A percentile compares a stretch with the other conserved stretches of the same genome.
phyloP scores from a whole-genome alignment of 495 filamentous ascomycete species.

The Lophiostoma macrostomum region DNA sequence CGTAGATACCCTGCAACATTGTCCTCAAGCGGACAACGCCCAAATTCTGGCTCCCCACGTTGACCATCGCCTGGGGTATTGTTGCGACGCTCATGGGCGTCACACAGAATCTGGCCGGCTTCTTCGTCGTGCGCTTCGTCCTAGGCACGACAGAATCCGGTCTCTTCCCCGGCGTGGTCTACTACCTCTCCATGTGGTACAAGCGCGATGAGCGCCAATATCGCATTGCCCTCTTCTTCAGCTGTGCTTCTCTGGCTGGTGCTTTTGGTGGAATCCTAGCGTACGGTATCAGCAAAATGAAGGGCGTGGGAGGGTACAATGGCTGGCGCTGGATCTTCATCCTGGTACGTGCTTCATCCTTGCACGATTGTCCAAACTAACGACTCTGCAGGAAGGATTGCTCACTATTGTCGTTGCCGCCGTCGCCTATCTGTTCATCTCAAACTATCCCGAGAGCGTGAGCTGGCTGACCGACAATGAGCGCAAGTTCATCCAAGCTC shows the following conservation, averaged over 20 bases:
- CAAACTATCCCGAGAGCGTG: slow-evolving; percentile 69
- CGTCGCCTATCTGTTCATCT: slow-evolving; percentile 64
- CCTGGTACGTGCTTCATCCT: slow-evolving; percentile 57
- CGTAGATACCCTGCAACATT: slow-evolving; percentile 38
- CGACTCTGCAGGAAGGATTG: slow-evolving; percentile 56
- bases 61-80: slow-evolving; percentile 55
- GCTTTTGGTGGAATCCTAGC: slow-evolving; percentile 78
- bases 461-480: slow-evolving; percentile 65
- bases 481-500: slow-evolving; percentile 55
- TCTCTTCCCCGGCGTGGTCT: slow-evolving; percentile 73
- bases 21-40: slow-evolving; percentile 69
- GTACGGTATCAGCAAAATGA: slow-evolving; percentile 61
- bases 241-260: slow-evolving; percentile 68
- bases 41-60: slow-evolving; percentile 57
- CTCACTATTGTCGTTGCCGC: slow-evolving; percentile 62
- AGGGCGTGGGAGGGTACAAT: slow-evolving; percentile 58
- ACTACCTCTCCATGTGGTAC: slow-evolving; percentile 86
- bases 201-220: slow-evolving; percentile 69
- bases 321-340: slow-evolving; percentile 89
- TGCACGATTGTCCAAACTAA: too few species aligned
- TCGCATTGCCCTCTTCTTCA: slow-evolving; percentile 73
- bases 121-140: slow-evolving; percentile 62
- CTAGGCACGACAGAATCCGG: slow-evolving; percentile 47
- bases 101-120: slow-evolving; percentile 62
- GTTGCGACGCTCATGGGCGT: slow-evolving; percentile 71